These are phyloP conservation scores for Silene conica DNA, from an alignment of 148 eudicot species.

Conservation along the genomic window DNA sequence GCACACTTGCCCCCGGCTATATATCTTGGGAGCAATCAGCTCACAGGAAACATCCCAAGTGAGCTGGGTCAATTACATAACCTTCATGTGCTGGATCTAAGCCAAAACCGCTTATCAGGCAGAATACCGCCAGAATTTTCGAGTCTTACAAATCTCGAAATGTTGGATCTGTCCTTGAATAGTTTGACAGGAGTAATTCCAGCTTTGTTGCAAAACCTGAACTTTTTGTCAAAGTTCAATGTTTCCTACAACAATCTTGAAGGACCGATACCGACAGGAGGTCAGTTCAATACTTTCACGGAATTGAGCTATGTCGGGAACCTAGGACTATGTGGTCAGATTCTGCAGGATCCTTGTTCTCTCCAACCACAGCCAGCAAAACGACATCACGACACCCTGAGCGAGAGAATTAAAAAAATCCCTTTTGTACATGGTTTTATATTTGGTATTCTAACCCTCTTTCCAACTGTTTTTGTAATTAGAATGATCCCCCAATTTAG, in stretches of 20 bases:
- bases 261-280: constrained; percentile 59
- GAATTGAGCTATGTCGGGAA: constrained; percentile 51
- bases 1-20: no score
- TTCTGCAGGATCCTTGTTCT: constrained; percentile 39
- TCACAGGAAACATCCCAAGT: no score
- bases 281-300: constrained; percentile 48
- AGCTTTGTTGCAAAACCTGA: constrained; percentile 40
- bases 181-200: constrained; percentile 55
- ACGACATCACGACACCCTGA: constrained; percentile 14
- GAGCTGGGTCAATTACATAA: no score
- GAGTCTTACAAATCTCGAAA: no score
- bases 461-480: constrained; percentile 16
- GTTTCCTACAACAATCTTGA: constrained; percentile 54
- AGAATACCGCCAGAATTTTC: no score
- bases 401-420: constrained; percentile 34
- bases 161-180: no score
- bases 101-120: no score
- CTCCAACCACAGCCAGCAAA: constrained; percentile 20
- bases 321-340: constrained; percentile 55
- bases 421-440: constrained; percentile 23
- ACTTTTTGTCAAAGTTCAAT: constrained; percentile 45
- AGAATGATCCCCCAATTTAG: background rate
- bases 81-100: no score
- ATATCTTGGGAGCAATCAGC: no score
- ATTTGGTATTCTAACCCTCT: constrained; percentile 6